Evolutionary conservation across 441 rosid genomes (phyloP), one percentile per base, ranked within the genome.

Genomic region (Euphorbia celastroides): DNA sequence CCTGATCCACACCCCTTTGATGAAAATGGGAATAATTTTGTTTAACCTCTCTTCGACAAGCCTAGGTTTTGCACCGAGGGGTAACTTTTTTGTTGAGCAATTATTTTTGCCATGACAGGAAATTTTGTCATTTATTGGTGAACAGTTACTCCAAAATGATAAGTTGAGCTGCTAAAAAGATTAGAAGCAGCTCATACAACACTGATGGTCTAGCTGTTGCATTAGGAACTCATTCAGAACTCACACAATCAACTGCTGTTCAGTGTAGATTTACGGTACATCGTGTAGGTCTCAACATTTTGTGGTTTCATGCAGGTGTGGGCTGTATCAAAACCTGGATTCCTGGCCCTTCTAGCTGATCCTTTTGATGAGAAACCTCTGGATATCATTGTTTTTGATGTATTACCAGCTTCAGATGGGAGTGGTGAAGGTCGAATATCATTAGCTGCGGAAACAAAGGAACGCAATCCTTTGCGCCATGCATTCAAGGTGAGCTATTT

Each of bases 301-400:
- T 63, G 38, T 81, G 23, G 36, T 62, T 74, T 68, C 71, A 41
- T 82, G 60, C 81, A 95, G 98, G 98, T 92, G 73, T 95, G 98
- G 98, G 99, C 96, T 68, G 97, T 92, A 44, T 75, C 92, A 73
- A 95, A 95, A 84, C 97, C 97, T 58, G 96, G 99, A 78, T 95
- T 95, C 82, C 83, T 95, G 77, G 98, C 98, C 70, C 81, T 92
- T 61, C 77, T 95, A 75, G 92, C 77, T 41, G 96, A 95, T 77
- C 96, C 99, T 28, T 80, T 90, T 55, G 98, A 90, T 73, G 60
- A 82, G 44, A 92, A 92, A 75, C 96, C 87, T 62, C 74, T 90
- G 64, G 99, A 95, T 81, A 88, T 92, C 72, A 86, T 95, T 69
- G 95, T 90, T 72, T 95, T 95, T 74, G 97, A 92, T 77, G 97